Evolutionary conservation across 805 yeast genomes (phyloP), one percentile per base, ranked within the genome.

Genomic region (Yamadazyma insecticola): DNA sequence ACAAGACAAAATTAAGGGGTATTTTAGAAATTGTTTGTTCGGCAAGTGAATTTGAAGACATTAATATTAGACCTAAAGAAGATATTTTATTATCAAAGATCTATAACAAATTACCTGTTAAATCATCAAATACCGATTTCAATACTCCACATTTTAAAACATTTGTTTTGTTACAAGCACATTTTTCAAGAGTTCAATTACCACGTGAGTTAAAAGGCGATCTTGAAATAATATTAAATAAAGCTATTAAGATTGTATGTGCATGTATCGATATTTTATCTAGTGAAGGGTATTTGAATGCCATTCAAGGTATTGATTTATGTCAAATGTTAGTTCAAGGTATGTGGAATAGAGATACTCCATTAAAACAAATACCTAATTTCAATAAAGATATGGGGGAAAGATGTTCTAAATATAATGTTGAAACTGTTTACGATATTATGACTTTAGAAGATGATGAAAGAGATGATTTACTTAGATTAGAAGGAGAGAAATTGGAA

Each of bases 241-340:
- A 57, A 26, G 54, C 74, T 0, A 37, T 81, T 28, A 64, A 62
- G 3, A 47, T 88, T 13, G 55, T 85, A 6, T 69, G 78, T 43
- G 85, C 90, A 0, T 60, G 77, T 28, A 78, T 85, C 13, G 97
- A 92, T 52, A 59, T 81, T 1, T 59, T 88, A 22, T 78, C 95
- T 0, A 74, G 86, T 42, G 87, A 87, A 37, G 96, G 97, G 0
- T 65, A 72, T 42, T 57, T 89, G 47, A 82, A 78, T 51, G 88
- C 95, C 0, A 67, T 86, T 42, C 69, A 72, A 26, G 90, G 86
- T 0, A 84, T 92, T 84, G 97, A 92, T 50, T 51, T 88, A 30
- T 72, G 83, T 2, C 98, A 92, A 51, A 84, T 87, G 94, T 57
- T 86, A 5, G 75, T 81, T 1, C 97, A 90, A 53, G 94, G 83